Base-by-base conservation (phyloP, 202 grass and related monocot species). In the Eragrostis tef region DNA sequence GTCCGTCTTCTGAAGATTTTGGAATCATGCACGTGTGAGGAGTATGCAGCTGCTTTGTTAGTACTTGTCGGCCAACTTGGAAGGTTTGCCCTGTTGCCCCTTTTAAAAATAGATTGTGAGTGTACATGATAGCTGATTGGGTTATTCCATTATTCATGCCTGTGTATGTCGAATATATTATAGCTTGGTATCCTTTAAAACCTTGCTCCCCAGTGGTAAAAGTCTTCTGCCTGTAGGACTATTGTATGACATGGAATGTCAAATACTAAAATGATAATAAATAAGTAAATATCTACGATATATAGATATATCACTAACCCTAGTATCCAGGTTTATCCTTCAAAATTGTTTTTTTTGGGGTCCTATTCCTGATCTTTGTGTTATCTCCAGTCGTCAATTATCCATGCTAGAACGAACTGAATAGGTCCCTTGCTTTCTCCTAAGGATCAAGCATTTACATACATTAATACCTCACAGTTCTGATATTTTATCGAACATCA, bases 41-140 rank as follows among this genome's bases (percentile, higher is more conserved):
- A 86, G 25, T 90, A 86, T 79, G 88, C 88, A 81, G 80, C 92
- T 79, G 88, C 90, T 71, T 42, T 93, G 75, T 81, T 98, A 58
- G 90, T 95, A 46, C 83, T 98, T 42, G 9, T 94, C 47, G 86
- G 92, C 43, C 92, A 98, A 61, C 91, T 98, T 27, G 88, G 92
- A 84, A 98, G 95, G 95, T 86, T 86, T 81, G 59, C 20, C 56
- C 75, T 7, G 10, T 63, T 20, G 74, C 43, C 3, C 67, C 15
- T 73, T 16, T 21, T 77, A 31, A 64, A 72, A 77, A 46, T 74
- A 34, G 3, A 66, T 43, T 65, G 44, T 61, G 46, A 77, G 54
- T 27, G 56, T 80, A 46, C 52, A 60, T 46, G 54, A 58, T 43
- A 39, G 9, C 34, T 65, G 6, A 4, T 73, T 31, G n/a, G 25